Evolutionary conservation across 208 protist genomes (phyloP).

Genomic region (Perkinsela sp.): DNA sequence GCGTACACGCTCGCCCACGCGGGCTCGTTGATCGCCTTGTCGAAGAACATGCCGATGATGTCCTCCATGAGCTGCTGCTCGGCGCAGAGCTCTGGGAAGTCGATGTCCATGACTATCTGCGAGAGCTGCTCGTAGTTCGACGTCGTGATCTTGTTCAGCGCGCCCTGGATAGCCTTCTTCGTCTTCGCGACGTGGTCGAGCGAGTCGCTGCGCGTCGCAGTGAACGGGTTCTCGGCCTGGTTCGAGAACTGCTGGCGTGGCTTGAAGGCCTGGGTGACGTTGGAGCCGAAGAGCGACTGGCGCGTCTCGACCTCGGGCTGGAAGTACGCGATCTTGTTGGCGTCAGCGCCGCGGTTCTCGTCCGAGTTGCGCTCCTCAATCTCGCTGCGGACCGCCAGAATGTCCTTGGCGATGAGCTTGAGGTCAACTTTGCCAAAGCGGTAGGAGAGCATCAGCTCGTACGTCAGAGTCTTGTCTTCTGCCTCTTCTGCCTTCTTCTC

Average conservation of each 20-base stretch:
- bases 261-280: not conserved
- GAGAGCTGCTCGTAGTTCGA: not conserved
- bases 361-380: not conserved
- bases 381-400: not conserved
- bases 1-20: not conserved
- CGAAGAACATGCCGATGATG: not conserved
- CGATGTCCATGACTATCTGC: not conserved
- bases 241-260: not conserved
- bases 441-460: not conserved
- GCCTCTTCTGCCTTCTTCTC: not conserved
- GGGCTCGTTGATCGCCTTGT: not conserved
- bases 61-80: not conserved
- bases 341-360: not conserved
- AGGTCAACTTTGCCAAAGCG: not conserved
- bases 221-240: not conserved
- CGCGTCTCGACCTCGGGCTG: not conserved
- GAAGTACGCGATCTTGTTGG: not conserved
- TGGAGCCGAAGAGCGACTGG: not conserved
- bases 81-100: not conserved
- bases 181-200: not conserved
- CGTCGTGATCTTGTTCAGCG: not conserved
- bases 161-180: not conserved
- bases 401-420: not conserved
- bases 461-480: not conserved
- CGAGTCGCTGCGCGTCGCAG: not conserved